Conservation (phyloP, 768 basidiomycete genomes). For the Calvatia gigantea region DNA sequence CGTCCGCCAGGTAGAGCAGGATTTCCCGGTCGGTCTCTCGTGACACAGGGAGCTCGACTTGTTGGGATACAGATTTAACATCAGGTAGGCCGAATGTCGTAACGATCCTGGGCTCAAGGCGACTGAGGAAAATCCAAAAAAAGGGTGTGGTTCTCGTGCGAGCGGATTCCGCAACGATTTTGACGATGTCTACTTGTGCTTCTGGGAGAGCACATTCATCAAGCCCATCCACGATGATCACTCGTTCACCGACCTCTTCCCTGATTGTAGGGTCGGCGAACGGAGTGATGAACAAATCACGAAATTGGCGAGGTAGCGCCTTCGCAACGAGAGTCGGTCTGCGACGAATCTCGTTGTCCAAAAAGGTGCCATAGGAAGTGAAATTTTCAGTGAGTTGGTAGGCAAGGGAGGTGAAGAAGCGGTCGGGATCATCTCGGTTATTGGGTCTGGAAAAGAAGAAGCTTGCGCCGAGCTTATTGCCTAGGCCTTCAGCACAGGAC, state of each 20-base stretch:
- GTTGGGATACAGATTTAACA: background rate
- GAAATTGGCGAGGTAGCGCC: background rate
- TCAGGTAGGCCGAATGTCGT: background rate
- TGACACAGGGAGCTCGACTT: slow-evolving; percentile 1
- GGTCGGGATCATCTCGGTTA: background rate
- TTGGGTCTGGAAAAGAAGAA: background rate
- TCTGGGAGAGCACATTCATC: background rate
- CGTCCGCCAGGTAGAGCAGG: slow-evolving; percentile 3
- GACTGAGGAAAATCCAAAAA: background rate
- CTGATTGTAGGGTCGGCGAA: background rate
- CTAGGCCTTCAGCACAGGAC: background rate
- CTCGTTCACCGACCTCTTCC: background rate
- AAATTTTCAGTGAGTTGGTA: background rate
- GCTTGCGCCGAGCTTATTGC: background rate
- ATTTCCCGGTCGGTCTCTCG: slow-evolving; percentile 11
- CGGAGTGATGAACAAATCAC: background rate
- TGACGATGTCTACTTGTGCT: background rate
- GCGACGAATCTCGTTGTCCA: background rate
- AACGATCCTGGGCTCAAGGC: background rate
- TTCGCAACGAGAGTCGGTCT: background rate
- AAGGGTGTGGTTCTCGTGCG: background rate
- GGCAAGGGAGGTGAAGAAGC: background rate
- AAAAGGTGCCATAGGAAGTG: background rate
- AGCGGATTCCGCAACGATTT: background rate
- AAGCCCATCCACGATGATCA: background rate